Conservation (phyloP, 352 stramenopile genomes). For the Phytophthora sojae region DNA sequence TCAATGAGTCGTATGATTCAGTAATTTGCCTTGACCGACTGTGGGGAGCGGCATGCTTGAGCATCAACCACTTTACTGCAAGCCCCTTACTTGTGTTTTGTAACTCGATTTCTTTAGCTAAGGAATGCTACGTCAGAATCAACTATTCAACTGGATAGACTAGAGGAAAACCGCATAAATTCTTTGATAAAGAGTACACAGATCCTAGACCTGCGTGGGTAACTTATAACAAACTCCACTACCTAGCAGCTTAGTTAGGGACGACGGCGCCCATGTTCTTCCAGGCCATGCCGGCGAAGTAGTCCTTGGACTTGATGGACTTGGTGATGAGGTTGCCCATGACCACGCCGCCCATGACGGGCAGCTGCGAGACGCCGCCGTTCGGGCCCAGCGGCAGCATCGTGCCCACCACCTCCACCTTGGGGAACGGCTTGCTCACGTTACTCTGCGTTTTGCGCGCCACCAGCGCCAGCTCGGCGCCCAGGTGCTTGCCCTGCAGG, state of each 20-base stretch:
- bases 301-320: constrained; percentile 57
- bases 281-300: constrained; percentile 53
- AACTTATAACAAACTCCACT: no score
- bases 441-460: constrained; percentile 45
- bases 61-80: no score
- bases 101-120: no score
- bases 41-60: no score
- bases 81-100: no score
- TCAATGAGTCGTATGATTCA: no score
- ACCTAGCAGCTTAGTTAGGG: constrained; percentile 45
- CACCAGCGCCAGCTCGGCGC: constrained; percentile 43
- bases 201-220: no score
- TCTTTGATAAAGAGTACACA: no score
- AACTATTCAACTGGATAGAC: no score
- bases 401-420: constrained; percentile 41
- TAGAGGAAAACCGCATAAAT: no score
- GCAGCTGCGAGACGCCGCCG: constrained; percentile 62
- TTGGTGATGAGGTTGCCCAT: constrained; percentile 62
- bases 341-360: constrained; percentile 55
- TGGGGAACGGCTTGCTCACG: constrained; percentile 53
- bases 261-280: constrained; percentile 6
- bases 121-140: no score
- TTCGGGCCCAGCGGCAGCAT: constrained; percentile 60
- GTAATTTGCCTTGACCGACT: no score
- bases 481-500: constrained; percentile 55